Evolutionary conservation across 805 yeast genomes (phyloP).

Genomic region (Nakazawaea siamensis): DNA sequence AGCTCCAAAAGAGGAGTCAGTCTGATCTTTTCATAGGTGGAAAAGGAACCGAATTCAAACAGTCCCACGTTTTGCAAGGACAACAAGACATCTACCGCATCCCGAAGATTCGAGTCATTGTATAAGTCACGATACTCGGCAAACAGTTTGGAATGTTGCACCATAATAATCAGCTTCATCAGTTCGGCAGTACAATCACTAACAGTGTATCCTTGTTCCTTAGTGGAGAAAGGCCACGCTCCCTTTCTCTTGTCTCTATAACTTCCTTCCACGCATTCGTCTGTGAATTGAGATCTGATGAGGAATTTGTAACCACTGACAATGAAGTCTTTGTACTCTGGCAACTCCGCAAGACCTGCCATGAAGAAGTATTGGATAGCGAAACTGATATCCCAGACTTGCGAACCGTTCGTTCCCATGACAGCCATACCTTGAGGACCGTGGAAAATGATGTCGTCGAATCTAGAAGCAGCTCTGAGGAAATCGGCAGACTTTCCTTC

Average conservation of each 20-base stretch:
- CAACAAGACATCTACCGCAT: constrained; percentile 72
- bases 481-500: constrained; percentile 67
- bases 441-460: constrained; percentile 72
- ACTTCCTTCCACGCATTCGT: constrained; percentile 68
- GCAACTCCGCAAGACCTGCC: constrained; percentile 69
- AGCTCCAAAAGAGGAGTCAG: constrained; percentile 70
- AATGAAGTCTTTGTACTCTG: constrained; percentile 58
- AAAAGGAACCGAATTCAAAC: constrained; percentile 84
- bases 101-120: constrained; percentile 41
- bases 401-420: constrained; percentile 97
- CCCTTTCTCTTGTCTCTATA: constrained; percentile 81
- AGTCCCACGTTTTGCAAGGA: constrained; percentile 69
- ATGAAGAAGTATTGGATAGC: constrained; percentile 74
- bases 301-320: constrained; percentile 63
- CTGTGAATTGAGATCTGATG: constrained; percentile 76
- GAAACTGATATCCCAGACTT: constrained; percentile 95
- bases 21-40: constrained; percentile 82
- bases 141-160: constrained; percentile 54
- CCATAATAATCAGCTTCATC: constrained; percentile 88
- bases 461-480: constrained; percentile 42
- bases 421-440: constrained; percentile 89
- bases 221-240: constrained; percentile 95
- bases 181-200: constrained; percentile 97
- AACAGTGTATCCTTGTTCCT: constrained; percentile 93
- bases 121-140: constrained; percentile 31